phyloP scores from a whole-genome alignment of 2,329 filamentous ascomycete species.

The Plenodomus lindquistii region DNA sequence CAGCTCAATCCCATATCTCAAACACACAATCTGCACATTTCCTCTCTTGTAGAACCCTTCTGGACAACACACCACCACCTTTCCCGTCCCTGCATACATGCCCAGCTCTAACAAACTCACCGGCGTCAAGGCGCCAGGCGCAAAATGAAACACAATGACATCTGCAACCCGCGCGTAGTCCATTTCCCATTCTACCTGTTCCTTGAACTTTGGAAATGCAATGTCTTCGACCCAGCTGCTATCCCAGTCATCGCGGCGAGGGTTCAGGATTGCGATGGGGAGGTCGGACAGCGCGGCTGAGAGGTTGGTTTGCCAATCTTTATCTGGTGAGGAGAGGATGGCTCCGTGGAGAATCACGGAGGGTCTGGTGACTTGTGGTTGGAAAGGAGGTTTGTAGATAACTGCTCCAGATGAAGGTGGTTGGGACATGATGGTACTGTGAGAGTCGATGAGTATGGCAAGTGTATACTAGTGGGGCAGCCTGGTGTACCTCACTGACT shows the following conservation, averaged over 20 bases:
- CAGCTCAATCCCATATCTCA: slow-evolving; percentile 51
- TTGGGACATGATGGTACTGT: slow-evolving; percentile 13
- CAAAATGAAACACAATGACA: slow-evolving; percentile 62
- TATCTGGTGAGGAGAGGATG: slow-evolving; percentile 46
- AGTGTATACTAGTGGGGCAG: neutral
- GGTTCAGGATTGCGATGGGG: slow-evolving; percentile 61
- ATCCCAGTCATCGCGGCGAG: slow-evolving; percentile 62
- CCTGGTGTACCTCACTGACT: neutral
- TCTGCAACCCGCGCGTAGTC: slow-evolving; percentile 59
- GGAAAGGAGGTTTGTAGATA: slow-evolving; percentile 27
- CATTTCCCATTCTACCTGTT: slow-evolving; percentile 66
- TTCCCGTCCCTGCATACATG: slow-evolving; percentile 50
- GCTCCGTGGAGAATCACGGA: slow-evolving; percentile 63
- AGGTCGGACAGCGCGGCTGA: slow-evolving; percentile 42
- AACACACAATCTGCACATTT: slow-evolving; percentile 62
- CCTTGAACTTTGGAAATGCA: slow-evolving; percentile 53
- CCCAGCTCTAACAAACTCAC: slow-evolving; percentile 65
- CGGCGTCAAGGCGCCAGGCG: slow-evolving; percentile 55
- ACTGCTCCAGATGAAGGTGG: slow-evolving; percentile 10
- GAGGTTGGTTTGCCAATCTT: slow-evolving; percentile 58
- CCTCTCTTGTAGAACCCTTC: slow-evolving; percentile 62
- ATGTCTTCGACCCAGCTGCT: slow-evolving; percentile 59
- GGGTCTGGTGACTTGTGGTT: slow-evolving; percentile 18
- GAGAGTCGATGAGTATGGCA: neutral
- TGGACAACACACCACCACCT: slow-evolving; percentile 58